phyloP scores from a whole-genome alignment of 208 protist species.

The Leptomonas seymouri region DNA sequence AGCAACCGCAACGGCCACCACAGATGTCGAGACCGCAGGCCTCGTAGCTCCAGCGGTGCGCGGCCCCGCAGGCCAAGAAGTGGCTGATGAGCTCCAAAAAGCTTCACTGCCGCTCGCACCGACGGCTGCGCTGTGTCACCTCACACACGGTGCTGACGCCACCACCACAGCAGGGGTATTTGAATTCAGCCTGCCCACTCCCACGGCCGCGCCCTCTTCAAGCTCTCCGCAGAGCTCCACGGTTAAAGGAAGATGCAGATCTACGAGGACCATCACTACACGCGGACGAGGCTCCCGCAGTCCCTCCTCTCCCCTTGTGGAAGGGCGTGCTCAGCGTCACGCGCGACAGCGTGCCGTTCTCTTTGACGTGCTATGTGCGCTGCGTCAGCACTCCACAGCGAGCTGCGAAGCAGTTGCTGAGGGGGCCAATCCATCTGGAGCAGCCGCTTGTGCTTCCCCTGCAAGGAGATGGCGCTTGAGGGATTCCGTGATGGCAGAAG shows the following conservation, averaged over 20 bases:
- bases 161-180: background rate
- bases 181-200: background rate
- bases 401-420: slow-evolving; percentile 27
- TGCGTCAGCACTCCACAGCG: slow-evolving; percentile 46
- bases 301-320: background rate
- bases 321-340: background rate
- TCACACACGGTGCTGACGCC: background rate
- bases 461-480: slow-evolving; percentile 25
- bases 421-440: background rate
- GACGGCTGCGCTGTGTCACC: background rate
- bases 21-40: background rate
- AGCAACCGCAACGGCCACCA: too few species aligned
- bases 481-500: slow-evolving; percentile 19
- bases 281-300: slow-evolving; percentile 12
- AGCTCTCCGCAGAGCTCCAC: background rate
- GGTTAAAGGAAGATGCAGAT: background rate
- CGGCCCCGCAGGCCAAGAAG: background rate
- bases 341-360: slow-evolving; percentile 40
- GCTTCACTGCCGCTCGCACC: background rate
- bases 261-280: slow-evolving; percentile 16
- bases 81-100: slow-evolving; percentile 10
- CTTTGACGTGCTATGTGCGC: slow-evolving; percentile 66
- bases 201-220: background rate
- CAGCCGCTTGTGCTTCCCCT: background rate
- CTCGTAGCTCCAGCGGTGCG: background rate